Percentiles rank a stretch among this genome's conserved stretches.
Evolutionary conservation across 345 rosid genomes (phyloP).

Genomic region (Streptanthus diversifolius): DNA sequence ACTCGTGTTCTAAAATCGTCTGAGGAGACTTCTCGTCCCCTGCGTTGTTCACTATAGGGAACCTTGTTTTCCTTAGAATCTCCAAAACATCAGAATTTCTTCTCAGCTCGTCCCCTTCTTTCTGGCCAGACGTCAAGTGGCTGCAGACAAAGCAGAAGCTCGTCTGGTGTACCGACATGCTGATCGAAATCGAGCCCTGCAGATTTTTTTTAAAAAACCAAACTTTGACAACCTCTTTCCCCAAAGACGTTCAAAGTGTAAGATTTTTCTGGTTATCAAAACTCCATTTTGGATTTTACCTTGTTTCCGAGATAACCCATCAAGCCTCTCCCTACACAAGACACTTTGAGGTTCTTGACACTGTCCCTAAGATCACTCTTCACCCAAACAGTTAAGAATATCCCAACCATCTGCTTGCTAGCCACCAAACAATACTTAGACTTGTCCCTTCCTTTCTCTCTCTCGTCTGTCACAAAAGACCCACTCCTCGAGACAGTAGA

Average conservation of each 20-base stretch:
- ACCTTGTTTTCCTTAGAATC: constrained; percentile 92
- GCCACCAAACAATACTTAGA: constrained; percentile 86
- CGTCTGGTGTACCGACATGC: constrained; percentile 92
- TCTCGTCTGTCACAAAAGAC: constrained; percentile 53
- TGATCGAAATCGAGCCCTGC: constrained; percentile 97
- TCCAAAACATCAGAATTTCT: constrained; percentile 96
- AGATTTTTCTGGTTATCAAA: no score
- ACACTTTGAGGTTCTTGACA: constrained; percentile 79
- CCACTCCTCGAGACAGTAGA: constrained; percentile 51
- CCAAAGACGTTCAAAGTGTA: not conserved
- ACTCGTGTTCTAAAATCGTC: constrained; percentile 85
- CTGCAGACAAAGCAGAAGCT: constrained; percentile 97
- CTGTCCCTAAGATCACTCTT: constrained; percentile 71
- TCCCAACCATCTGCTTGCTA: constrained; percentile 98
- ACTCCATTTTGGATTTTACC: constrained; percentile 39
- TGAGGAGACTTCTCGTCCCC: constrained; percentile 76
- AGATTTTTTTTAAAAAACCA: constrained; percentile 5
- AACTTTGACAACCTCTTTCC: not conserved
- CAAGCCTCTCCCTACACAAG: constrained; percentile 98
- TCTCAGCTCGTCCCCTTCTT: constrained; percentile 92
- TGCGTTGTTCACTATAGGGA: constrained; percentile 67
- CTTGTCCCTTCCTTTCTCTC: constrained; percentile 30
- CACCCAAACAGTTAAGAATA: constrained; percentile 90
- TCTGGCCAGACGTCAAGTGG: constrained; percentile 95
- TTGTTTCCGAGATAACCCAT: constrained; percentile 99